Conservation (phyloP, 306 rosid genomes). For the Dryas alaskensis region DNA sequence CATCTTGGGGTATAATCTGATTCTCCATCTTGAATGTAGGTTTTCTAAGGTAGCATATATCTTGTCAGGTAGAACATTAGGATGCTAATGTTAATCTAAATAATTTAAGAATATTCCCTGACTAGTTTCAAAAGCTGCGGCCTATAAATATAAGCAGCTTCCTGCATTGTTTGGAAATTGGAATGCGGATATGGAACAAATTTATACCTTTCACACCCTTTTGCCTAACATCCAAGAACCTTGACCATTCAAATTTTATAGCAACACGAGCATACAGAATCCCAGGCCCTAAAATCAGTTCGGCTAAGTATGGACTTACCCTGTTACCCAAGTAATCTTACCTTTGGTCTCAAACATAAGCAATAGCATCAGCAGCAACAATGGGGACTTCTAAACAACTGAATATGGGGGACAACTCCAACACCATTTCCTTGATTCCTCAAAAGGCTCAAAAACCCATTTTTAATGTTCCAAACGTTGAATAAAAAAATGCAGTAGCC, state of each 20-base stretch:
- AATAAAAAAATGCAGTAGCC: not conserved
- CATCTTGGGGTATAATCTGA: conserved; percentile 4
- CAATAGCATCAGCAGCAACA: too few species aligned
- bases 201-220: conserved; percentile 1
- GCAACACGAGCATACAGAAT: too few species aligned
- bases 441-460: not conserved
- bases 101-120: not conserved
- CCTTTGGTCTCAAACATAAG: too few species aligned
- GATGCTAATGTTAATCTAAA: not conserved
- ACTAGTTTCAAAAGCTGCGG: not conserved
- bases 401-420: too few species aligned
- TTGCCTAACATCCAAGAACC: not conserved
- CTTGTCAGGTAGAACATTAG: conserved; percentile 1
- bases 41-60: not conserved
- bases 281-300: too few species aligned
- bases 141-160: not conserved
- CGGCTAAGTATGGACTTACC: too few species aligned
- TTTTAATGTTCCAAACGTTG: not conserved
- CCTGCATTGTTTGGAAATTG: not conserved
- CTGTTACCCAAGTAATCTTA: too few species aligned
- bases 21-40: conserved; percentile 4
- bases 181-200: not conserved
- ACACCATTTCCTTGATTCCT: not conserved
- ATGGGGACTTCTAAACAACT: too few species aligned
- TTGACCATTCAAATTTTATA: too few species aligned